A percentile compares a stretch with the other conserved stretches of the same genome.
phyloP scores from a whole-genome alignment of 108 stramenopile genomes.

The Skeletonema potamos region DNA sequence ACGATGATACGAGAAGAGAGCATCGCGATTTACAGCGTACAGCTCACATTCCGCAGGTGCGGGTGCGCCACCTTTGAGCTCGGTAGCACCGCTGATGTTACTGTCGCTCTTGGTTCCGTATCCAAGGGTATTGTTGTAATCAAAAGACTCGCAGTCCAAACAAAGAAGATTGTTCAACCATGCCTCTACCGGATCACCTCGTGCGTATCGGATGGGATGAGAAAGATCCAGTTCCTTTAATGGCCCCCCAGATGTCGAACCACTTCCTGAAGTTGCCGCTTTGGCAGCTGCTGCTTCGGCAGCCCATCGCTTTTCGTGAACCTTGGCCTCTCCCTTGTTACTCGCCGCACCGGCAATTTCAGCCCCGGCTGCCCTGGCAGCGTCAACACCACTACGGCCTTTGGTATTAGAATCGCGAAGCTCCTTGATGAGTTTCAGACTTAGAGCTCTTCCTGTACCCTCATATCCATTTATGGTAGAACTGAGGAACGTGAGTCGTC shows the following conservation, averaged over 20 bases:
- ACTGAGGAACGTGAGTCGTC: constrained; percentile 90
- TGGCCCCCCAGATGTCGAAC: constrained; percentile 33
- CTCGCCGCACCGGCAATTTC: constrained; percentile 67
- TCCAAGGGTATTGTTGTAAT: constrained; percentile 49
- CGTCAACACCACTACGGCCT: constrained; percentile 44
- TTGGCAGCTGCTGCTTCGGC: constrained; percentile 74
- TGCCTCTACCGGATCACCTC: constrained; percentile 89
- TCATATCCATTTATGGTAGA: constrained; percentile 99
- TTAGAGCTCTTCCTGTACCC: constrained; percentile 96
- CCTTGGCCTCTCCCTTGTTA: constrained; percentile 89
- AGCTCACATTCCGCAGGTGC: constrained; percentile 95
- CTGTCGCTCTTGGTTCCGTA: neutral
- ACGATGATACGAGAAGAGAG: constrained; percentile 97
- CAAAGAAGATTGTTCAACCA: constrained; percentile 97
- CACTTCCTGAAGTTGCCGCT: constrained; percentile 21
- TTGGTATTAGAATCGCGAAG: constrained; percentile 80
- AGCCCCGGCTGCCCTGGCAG: constrained; percentile 66
- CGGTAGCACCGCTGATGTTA: constrained; percentile 15
- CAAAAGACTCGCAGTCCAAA: constrained; percentile 78
- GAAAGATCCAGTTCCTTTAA: constrained; percentile 87
- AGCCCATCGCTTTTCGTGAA: constrained; percentile 90
- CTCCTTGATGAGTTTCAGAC: constrained; percentile 96
- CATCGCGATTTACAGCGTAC: constrained; percentile 97
- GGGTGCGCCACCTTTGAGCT: constrained; percentile 84
- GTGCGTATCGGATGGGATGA: constrained; percentile 96